Evolutionary conservation across 1,139 yeast genomes (phyloP).

Genomic region (Blastobotrys proliferans): DNA sequence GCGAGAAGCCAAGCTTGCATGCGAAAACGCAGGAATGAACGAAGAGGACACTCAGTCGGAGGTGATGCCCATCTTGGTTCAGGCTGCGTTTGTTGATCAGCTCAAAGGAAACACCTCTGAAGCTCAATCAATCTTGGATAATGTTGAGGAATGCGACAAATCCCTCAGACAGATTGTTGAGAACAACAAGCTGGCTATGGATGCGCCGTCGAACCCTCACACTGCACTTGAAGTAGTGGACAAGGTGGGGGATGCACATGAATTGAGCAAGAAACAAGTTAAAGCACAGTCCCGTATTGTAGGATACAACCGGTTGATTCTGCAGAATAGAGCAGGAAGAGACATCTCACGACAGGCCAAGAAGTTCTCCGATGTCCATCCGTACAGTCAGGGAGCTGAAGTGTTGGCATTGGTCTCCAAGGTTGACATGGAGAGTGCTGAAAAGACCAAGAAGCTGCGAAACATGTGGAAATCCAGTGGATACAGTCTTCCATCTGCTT

Average conservation of each 20-base stretch:
- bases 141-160: slow-evolving; percentile 11
- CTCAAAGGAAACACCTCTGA: slow-evolving; percentile 42
- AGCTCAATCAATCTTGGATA: slow-evolving; percentile 42
- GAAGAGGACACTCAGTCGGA: slow-evolving; percentile 43
- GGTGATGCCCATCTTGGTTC: slow-evolving; percentile 59
- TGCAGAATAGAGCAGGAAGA: slow-evolving; percentile 28
- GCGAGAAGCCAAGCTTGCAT: slow-evolving; percentile 46
- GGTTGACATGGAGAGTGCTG: slow-evolving; percentile 11
- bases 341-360: slow-evolving; percentile 18
- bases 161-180: slow-evolving; percentile 19
- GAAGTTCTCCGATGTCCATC: slow-evolving; percentile 16
- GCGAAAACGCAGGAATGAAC: slow-evolving; percentile 39
- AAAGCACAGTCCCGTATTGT: slow-evolving; percentile 23
- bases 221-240: slow-evolving; percentile 25
- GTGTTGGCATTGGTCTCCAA: slow-evolving; percentile 15
- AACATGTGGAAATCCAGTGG: slow-evolving; percentile 20
- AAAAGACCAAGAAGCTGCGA: slow-evolving; percentile 8
- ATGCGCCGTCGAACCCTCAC: slow-evolving; percentile 17
- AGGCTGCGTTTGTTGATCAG: slow-evolving; percentile 63
- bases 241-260: slow-evolving; percentile 18
- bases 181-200: slow-evolving; percentile 22
- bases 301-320: slow-evolving; percentile 25
- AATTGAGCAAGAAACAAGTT: slow-evolving; percentile 18
- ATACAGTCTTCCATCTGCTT: slow-evolving; percentile 22
- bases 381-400: slow-evolving; percentile 12